Evolutionary conservation across 2,329 filamentous ascomycete genomes (phyloP).

Genomic region (Lachnellula cervina): DNA sequence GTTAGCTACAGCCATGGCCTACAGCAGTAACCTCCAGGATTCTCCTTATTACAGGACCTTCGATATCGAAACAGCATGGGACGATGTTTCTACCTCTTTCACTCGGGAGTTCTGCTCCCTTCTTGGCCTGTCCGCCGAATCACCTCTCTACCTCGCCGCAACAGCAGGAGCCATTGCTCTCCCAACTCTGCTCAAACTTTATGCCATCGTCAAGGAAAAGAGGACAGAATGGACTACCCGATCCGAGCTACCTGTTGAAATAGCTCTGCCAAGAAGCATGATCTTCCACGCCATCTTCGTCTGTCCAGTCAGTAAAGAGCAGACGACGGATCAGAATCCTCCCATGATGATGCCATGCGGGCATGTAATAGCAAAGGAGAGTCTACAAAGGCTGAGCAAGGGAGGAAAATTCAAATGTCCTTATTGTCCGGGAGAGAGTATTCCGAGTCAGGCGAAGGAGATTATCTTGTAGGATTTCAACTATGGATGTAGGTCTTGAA

Average conservation of each 20-base stretch:
- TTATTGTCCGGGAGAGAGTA: conserved; percentile 85
- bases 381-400: conserved; percentile 73
- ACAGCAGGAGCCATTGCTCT: conserved; percentile 91
- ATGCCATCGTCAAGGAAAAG: conserved; percentile 80
- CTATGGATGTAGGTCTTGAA: background rate
- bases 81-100: conserved; percentile 81
- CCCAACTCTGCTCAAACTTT: conserved; percentile 82
- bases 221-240: conserved; percentile 92
- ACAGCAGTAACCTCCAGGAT: conserved; percentile 63
- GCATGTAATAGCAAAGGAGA: conserved; percentile 86
- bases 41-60: conserved; percentile 82
- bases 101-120: conserved; percentile 92
- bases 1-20: conserved; percentile 77
- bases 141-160: conserved; percentile 85
- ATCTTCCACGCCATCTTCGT: conserved; percentile 96
- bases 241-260: conserved; percentile 81
- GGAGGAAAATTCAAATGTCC: conserved; percentile 86
- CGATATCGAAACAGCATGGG: conserved; percentile 69
- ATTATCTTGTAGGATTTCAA: conserved; percentile 25
- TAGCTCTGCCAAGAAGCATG: conserved; percentile 54
- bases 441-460: conserved; percentile 61
- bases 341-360: conserved; percentile 97
- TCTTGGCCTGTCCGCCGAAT: conserved; percentile 83
- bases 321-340: conserved; percentile 87
- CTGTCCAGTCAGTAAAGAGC: conserved; percentile 94